These are phyloP conservation scores for Candida insectorum DNA, from an alignment of 805 yeast species.

Conservation along the genomic window DNA sequence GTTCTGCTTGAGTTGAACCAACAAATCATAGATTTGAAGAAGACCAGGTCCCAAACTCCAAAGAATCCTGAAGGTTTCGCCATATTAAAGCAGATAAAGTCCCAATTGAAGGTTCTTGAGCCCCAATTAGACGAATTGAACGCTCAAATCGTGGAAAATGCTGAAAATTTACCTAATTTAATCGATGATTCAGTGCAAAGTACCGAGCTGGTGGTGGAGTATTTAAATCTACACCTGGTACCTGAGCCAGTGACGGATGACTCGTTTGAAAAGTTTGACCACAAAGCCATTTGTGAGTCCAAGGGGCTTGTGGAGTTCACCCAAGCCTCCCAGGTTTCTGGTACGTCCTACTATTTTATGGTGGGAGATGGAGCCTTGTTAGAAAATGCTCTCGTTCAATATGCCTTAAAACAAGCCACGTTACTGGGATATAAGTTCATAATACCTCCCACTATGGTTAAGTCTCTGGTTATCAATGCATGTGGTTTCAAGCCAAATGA, in stretches of 20 bases:
- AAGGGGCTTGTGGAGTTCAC: constrained; percentile 67
- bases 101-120: constrained; percentile 25
- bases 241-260: constrained; percentile 3
- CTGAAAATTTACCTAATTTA: constrained; percentile 61
- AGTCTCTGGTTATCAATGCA: constrained; percentile 71
- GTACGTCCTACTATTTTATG: constrained; percentile 85
- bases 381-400: constrained; percentile 87
- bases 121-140: constrained; percentile 24
- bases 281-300: constrained; percentile 65
- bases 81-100: constrained; percentile 21
- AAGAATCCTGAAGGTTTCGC: constrained; percentile 5
- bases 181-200: constrained; percentile 46
- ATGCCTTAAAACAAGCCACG: constrained; percentile 66
- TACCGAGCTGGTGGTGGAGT: constrained; percentile 42
- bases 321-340: constrained; percentile 72
- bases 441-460: constrained; percentile 83
- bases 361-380: constrained; percentile 80
- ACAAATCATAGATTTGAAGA: constrained; percentile 23
- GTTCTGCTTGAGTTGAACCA: constrained; percentile 19
- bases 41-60: constrained; percentile 20
- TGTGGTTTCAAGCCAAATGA: constrained; percentile 97
- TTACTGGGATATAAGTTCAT: constrained; percentile 64
- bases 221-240: constrained; percentile 45
- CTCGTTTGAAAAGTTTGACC: constrained; percentile 41
- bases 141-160: constrained; percentile 31